A percentile compares a stretch with the other conserved stretches of the same genome.
Conservation (phyloP, 2,329 filamentous ascomycete species). For the Ceratocystis cubensis region DNA sequence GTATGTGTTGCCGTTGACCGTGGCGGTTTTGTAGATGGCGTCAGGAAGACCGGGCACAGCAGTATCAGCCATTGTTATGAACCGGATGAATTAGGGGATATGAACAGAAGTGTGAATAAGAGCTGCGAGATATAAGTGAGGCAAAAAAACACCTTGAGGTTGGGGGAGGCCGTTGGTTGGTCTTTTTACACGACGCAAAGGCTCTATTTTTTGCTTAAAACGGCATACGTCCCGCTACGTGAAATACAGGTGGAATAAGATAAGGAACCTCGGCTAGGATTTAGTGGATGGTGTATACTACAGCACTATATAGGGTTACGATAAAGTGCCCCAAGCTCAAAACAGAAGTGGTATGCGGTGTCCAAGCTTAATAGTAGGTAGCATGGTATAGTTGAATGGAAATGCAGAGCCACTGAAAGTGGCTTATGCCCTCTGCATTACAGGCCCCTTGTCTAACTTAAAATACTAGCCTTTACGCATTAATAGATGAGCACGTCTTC, state of each 20-base stretch:
- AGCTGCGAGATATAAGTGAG: not conserved
- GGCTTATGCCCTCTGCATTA: not conserved
- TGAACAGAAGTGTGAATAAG: too few relatives aligned
- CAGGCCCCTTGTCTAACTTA: too few relatives aligned
- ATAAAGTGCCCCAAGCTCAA: too few relatives aligned
- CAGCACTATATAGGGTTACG: too few relatives aligned
- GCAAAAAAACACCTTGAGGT: not conserved
- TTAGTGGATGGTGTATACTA: too few relatives aligned
- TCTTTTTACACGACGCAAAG: not conserved
- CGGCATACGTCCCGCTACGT: not conserved
- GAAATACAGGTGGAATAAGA: not conserved
- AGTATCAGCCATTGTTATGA: constrained; percentile 11
- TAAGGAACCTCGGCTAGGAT: not conserved
- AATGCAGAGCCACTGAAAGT: too few relatives aligned
- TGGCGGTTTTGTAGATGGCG: constrained; percentile 30
- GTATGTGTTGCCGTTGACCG: constrained; percentile 47
- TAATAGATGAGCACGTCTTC: constrained; percentile 90
- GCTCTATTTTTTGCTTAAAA: not conserved
- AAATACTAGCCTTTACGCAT: constrained; percentile 23
- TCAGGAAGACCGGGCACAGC: constrained; percentile 30
- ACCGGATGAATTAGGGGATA: too few relatives aligned
- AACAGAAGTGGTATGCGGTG: too few relatives aligned
- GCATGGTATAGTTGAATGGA: too few relatives aligned
- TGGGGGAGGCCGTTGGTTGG: not conserved
- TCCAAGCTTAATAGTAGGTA: too few relatives aligned